Conservation (phyloP, 768 basidiomycete genomes). For the Lentinula lateritia region DNA sequence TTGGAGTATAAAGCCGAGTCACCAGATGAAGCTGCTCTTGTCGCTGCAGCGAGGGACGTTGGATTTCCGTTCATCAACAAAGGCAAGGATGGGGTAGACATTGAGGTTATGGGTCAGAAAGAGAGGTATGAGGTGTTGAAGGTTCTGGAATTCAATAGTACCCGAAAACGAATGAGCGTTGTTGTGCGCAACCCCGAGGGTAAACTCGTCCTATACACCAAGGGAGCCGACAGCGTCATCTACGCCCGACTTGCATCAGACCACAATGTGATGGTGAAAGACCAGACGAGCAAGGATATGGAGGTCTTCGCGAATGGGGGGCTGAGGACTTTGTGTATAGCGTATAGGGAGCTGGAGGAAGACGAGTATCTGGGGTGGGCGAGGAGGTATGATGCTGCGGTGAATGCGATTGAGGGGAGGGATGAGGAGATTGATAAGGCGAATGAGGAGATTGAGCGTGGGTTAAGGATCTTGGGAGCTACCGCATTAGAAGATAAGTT, state of each 20-base stretch:
- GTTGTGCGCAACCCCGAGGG: constrained; percentile 84
- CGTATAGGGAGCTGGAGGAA: constrained; percentile 72
- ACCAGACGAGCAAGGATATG: constrained; percentile 80
- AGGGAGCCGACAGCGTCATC: constrained; percentile 96
- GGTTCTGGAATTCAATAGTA: constrained; percentile 89
- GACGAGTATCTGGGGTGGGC: constrained; percentile 84
- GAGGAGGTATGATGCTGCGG: constrained; percentile 76
- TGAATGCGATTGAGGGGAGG: constrained; percentile 66
- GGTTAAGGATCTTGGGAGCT: constrained; percentile 81
- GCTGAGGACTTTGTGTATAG: constrained; percentile 85
- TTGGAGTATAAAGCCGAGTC: constrained; percentile 95
- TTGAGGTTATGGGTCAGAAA: constrained; percentile 85
- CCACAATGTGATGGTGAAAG: constrained; percentile 71
- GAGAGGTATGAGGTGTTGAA: constrained; percentile 79
- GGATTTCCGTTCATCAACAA: constrained; percentile 88
- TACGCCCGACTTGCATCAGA: constrained; percentile 77
- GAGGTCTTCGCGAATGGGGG: constrained; percentile 92
- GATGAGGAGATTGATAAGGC: constrained; percentile 93
- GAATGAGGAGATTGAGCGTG: constrained; percentile 77
- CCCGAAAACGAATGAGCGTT: constrained; percentile 94
- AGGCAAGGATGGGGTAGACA: constrained; percentile 70
- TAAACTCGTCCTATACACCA: constrained; percentile 79
- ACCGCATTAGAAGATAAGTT: constrained; percentile 97
- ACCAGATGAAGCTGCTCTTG: constrained; percentile 93
- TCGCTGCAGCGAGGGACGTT: constrained; percentile 85